Evolutionary conservation across 371 early-diverging fungal genomes (phyloP).

Genomic region (Mucor velutinosus): DNA sequence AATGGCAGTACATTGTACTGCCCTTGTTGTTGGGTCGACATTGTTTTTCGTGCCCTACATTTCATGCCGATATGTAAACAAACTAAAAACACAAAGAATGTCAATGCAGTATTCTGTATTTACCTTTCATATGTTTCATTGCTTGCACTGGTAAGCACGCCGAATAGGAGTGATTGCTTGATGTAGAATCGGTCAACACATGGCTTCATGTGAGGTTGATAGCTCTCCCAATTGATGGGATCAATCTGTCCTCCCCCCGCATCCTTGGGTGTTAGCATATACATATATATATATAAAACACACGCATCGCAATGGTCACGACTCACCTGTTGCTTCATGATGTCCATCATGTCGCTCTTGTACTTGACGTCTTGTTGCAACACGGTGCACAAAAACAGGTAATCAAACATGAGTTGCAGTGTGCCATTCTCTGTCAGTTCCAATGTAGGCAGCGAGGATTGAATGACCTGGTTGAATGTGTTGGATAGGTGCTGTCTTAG

Average conservation of each 20-base stretch:
- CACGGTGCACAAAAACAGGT: slow-evolving; percentile 38
- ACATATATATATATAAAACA: background rate
- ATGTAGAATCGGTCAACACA: slow-evolving; percentile 53
- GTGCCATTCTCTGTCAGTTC: slow-evolving; percentile 52
- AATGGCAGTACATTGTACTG: slow-evolving; percentile 56
- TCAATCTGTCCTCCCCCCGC: slow-evolving; percentile 56
- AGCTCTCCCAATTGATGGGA: slow-evolving; percentile 57
- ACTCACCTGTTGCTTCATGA: background rate
- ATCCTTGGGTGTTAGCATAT: background rate
- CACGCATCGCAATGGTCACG: background rate
- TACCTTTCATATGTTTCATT: slow-evolving; percentile 49
- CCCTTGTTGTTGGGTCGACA: slow-evolving; percentile 23
- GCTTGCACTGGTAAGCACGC: slow-evolving; percentile 47
- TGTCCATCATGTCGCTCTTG: background rate
- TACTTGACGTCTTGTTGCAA: background rate
- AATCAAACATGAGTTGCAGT: slow-evolving; percentile 56
- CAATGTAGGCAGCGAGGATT: background rate
- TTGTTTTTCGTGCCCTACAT: slow-evolving; percentile 16
- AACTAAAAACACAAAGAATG: background rate
- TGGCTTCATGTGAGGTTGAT: slow-evolving; percentile 46
- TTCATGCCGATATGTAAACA: background rate
- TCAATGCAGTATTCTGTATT: background rate
- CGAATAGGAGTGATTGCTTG: slow-evolving; percentile 50
- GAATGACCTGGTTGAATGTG: background rate
- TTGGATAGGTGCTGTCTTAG: slow-evolving; percentile 9